Base-by-base conservation (phyloP, 805 yeast genomes). In the Zygosaccharomyces bisporus region DNA sequence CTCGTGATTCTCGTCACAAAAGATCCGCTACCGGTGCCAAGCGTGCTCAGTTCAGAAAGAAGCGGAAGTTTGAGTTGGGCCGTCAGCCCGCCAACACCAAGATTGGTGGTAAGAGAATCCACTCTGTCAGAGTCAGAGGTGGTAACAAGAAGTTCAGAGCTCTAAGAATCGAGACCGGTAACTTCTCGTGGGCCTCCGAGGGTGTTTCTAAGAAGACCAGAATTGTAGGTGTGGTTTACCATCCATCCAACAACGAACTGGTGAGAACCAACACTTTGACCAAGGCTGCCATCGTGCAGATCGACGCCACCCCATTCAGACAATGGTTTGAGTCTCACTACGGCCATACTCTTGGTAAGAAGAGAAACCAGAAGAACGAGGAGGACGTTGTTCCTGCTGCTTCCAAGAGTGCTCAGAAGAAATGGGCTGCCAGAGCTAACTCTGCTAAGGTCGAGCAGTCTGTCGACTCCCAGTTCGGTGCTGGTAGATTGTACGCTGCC, bases 1-100 rank as follows among this genome's bases (percentile, higher is more conserved):
- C 98, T 77, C 91, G 99, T 83, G 98, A 93, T 83, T 91, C 99
- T 76, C 96, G 97, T 80, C 99, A 93, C 90, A 91, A 91, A 87
- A 95, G 99, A 79, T 78, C 97, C 69, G 95, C 95, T 76, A 90
- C 99, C 72, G 99, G 99, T 86, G 99, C 99, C 74, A 90, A 89
- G 79, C 89, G 97, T 79, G 98, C 98, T 76, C 95, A 89, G 78
- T 87, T 83, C 95, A 91, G 98, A 88, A 91, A 91, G 91, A 91
- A 91, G 96, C 83, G 99, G 83, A 93, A 91, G 95, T 91, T 93
- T 73, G 99, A 91, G 80, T 83, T 86, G 75, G 99, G 99, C 68
- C 93, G 99, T 80, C 99, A 93, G 81, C 83, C 96, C 68, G 95
- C 99, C 71, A 89, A 86, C 90, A 91, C 99, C 79, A 90, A 88